These are phyloP conservation scores for Nakazawaea peltata DNA, from an alignment of 805 yeast species.

Conservation along the genomic window DNA sequence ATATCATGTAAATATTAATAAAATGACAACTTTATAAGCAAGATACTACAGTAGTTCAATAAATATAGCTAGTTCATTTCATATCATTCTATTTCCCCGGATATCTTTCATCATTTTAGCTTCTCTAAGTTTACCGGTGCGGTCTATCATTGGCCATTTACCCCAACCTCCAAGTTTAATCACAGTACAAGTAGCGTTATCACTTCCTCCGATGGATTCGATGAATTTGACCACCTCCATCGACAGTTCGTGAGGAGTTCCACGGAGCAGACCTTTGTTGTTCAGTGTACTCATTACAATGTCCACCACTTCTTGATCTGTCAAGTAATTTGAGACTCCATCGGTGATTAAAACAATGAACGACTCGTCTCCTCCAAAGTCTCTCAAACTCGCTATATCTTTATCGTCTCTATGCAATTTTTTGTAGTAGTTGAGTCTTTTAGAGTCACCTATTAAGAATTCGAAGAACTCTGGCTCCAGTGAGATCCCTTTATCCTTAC, in stretches of 20 bases:
- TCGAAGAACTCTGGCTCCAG: slow-evolving; percentile 88
- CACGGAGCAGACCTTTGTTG: slow-evolving; percentile 55
- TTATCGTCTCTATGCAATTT: slow-evolving; percentile 15
- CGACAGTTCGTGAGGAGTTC: slow-evolving; percentile 82
- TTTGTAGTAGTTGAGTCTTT: slow-evolving; percentile 26
- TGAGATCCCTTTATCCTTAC: slow-evolving; percentile 75
- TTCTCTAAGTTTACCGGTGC: slow-evolving; percentile 79
- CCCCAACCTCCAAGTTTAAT: slow-evolving; percentile 89
- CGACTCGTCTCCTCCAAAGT: slow-evolving; percentile 78
- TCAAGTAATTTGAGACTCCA: slow-evolving; percentile 73
- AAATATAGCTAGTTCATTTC: neutral
- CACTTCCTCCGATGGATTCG: slow-evolving; percentile 84
- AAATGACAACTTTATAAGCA: too few relatives aligned
- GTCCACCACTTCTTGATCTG: slow-evolving; percentile 91
- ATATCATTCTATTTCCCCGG: slow-evolving; percentile 12
- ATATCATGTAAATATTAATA: too few relatives aligned
- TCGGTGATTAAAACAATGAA: slow-evolving; percentile 79
- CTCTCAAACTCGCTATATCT: slow-evolving; percentile 17
- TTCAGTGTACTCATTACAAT: slow-evolving; percentile 62
- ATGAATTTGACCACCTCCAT: slow-evolving; percentile 78
- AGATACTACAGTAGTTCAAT: too few relatives aligned
- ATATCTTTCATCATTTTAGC: slow-evolving; percentile 34
- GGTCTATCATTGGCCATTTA: slow-evolving; percentile 75
- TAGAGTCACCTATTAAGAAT: slow-evolving; percentile 55
- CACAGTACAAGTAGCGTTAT: slow-evolving; percentile 90